These are phyloP conservation scores for Alternaria brassicae DNA, from an alignment of 2,329 filamentous ascomycete genomes.

Conservation along the genomic window DNA sequence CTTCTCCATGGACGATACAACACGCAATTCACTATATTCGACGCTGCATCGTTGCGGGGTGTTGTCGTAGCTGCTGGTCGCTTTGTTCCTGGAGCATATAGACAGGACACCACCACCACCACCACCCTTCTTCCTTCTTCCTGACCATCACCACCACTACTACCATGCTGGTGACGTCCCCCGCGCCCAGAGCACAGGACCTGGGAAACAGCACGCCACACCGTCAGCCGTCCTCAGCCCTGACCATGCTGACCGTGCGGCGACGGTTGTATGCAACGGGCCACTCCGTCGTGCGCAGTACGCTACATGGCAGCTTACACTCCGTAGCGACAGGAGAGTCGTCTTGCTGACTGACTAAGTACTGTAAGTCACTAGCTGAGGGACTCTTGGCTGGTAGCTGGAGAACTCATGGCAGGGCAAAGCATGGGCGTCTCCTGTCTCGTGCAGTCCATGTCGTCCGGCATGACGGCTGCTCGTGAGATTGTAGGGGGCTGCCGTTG, in stretches of 20 bases:
- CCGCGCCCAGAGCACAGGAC: slow-evolving; percentile 14
- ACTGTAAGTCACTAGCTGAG: too few species aligned
- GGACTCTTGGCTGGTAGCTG: neutral
- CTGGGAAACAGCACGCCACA: slow-evolving; percentile 20
- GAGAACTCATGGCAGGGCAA: neutral
- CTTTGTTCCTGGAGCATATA: neutral
- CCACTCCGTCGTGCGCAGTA: neutral
- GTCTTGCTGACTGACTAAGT: neutral
- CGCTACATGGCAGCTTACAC: neutral
- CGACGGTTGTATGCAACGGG: slow-evolving; percentile 10
- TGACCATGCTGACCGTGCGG: slow-evolving; percentile 9
- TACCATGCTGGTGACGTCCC: neutral
- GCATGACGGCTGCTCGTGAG: slow-evolving; percentile 22
- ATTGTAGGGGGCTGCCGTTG: slow-evolving; percentile 8
- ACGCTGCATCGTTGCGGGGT: slow-evolving; percentile 5
- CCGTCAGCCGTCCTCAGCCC: slow-evolving; percentile 20
- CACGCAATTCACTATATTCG: slow-evolving; percentile 6
- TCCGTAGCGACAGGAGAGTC: neutral
- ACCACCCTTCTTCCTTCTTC: neutral
- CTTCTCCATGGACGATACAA: slow-evolving; percentile 17
- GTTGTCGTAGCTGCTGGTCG: neutral
- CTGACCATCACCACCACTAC: neutral
- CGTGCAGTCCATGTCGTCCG: slow-evolving; percentile 4
- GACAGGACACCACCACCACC: neutral
- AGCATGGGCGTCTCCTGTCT: slow-evolving; percentile 4